Evolutionary conservation across 208 protist species (phyloP), one percentile per base, ranked within the genome.

Genomic region (Trypanosoma cruzi): DNA sequence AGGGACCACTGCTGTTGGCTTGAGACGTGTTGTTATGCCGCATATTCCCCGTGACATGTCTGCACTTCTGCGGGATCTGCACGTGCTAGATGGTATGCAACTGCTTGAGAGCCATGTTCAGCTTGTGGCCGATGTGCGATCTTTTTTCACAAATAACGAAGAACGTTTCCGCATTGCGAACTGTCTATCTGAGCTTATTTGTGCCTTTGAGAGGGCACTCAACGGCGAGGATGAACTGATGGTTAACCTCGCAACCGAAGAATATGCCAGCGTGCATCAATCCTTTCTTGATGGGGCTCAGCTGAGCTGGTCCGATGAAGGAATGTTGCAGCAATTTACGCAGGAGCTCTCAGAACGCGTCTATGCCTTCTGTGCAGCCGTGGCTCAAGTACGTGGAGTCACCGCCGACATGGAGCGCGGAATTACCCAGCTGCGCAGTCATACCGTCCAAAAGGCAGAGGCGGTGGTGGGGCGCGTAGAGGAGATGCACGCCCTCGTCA

Each of bases 221-320:
- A 75, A 87, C 44, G 79, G 77, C 49, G 92, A 96, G 36, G 92
- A 94, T 58, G 82, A 88, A n/a, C 80, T 81, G 24, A 67, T 96
- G 26, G 75, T 86, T 11, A 81, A 91, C 28, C 84, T 96, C 36
- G 84, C 80, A 22, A 89, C 86, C 11, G 84, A 90, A 4, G 81
- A 92, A 64, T 96, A 96, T 78, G 64, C 75, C 20, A 74, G 71
- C 16, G 84, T 94, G 13, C 84, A 94, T 52, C 65, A 84, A 22
- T 73, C 67, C 22, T 65, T 96, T 60, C 67, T 84, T 67, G 65
- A 77, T 7, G 88, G 89, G 20, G 79, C 84, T 22, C 24, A 59
- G 28, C 69, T 96, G 29, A 75, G 61, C 42, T 96, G 92, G 92
- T 75, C 54, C 14, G 87, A 88, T 62, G 89, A 94, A 37, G 64